Percentiles rank a stretch among this genome's conserved stretches.
Evolutionary conservation across 768 basidiomycete genomes (phyloP).

Genomic region (Tephrocybe sp.): DNA sequence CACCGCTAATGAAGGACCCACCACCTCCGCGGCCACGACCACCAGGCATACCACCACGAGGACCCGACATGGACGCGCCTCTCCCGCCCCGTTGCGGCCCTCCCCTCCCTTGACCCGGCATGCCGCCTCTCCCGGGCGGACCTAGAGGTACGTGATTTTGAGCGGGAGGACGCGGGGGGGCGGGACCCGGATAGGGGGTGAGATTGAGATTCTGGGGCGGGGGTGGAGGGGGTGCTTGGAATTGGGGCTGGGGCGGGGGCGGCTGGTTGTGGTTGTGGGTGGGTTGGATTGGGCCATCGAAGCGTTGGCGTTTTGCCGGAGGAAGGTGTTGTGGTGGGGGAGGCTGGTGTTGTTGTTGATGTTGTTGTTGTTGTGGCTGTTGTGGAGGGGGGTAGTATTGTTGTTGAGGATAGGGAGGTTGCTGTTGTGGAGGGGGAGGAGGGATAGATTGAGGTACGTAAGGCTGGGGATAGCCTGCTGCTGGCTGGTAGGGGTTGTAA

Average conservation of each 20-base stretch:
- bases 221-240: conserved; percentile 56
- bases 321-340: conserved; percentile 76
- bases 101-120: conserved; percentile 35
- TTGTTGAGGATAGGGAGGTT: conserved; percentile 34
- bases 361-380: conserved; percentile 44
- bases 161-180: conserved; percentile 36
- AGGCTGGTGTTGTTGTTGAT: conserved; percentile 54
- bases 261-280: conserved; percentile 51
- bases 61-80: conserved; percentile 30
- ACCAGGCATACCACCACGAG: conserved; percentile 47
- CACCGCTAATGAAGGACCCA: conserved; percentile 23
- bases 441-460: conserved; percentile 63
- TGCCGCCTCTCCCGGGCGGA: conserved; percentile 25
- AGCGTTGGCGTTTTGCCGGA: conserved; percentile 87
- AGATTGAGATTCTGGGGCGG: conserved; percentile 33
- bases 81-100: conserved; percentile 39
- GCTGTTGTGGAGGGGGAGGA: conserved; percentile 42
- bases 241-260: conserved; percentile 64
- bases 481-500: conserved; percentile 77
- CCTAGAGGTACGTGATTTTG: conserved; percentile 16
- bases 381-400: conserved; percentile 38
- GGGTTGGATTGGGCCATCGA: conserved; percentile 68
- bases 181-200: conserved; percentile 32
- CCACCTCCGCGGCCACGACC: conserved; percentile 40
- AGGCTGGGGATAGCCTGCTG: conserved; percentile 59